phyloP scores from a whole-genome alignment of 768 basidiomycete species.

The Inosperma sp. region DNA sequence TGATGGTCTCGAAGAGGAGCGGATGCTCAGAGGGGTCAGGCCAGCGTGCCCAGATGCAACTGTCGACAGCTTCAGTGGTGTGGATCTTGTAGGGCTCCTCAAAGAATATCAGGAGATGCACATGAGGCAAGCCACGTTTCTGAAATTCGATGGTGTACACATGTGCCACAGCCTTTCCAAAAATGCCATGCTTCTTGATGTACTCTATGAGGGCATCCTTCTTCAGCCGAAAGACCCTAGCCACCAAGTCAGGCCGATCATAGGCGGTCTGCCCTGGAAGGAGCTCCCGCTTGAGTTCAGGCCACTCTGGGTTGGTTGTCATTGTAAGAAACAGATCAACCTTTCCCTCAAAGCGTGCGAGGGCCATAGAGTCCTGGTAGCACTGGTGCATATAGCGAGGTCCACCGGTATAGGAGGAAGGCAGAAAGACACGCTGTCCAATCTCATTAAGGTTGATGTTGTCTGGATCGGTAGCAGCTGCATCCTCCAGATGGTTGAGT shows the following conservation, averaged over 20 bases:
- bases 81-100: slow-evolving; percentile 26
- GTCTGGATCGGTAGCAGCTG: slow-evolving; percentile 14
- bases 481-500: slow-evolving; percentile 29
- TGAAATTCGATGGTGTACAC: slow-evolving; percentile 53
- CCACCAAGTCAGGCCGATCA: slow-evolving; percentile 48
- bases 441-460: slow-evolving; percentile 25
- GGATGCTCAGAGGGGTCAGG: slow-evolving; percentile 37
- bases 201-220: slow-evolving; percentile 34
- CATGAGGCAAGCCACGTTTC: slow-evolving; percentile 50
- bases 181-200: slow-evolving; percentile 35
- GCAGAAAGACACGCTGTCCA: slow-evolving; percentile 35
- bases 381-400: slow-evolving; percentile 40
- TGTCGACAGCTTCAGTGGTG: slow-evolving; percentile 35
- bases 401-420: slow-evolving; percentile 40
- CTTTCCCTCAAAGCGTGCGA: slow-evolving; percentile 33
- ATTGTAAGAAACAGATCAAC: slow-evolving; percentile 49
- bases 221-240: slow-evolving; percentile 44
- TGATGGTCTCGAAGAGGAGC: slow-evolving; percentile 31
- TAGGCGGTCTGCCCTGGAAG: slow-evolving; percentile 34
- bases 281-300: slow-evolving; percentile 38
- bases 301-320: slow-evolving; percentile 50
- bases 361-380: slow-evolving; percentile 44
- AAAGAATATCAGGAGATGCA: slow-evolving; percentile 45
- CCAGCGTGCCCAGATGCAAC: slow-evolving; percentile 34
- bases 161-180: slow-evolving; percentile 38